Base-by-base conservation (phyloP, 2,329 filamentous ascomycete genomes). In the Orbilia oligospora region DNA sequence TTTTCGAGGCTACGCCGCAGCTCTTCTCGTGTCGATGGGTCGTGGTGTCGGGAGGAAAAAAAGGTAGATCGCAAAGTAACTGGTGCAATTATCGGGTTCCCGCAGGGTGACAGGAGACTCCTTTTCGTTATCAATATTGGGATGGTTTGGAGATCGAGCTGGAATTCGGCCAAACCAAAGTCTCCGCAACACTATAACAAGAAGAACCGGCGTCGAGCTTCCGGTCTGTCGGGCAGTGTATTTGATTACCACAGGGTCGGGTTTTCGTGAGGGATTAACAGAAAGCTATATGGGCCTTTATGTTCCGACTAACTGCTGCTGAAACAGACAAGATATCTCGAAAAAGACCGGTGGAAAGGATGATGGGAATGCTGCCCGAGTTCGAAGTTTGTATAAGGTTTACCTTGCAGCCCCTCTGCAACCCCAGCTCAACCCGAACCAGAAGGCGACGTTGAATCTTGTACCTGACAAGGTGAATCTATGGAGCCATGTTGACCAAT, bases 401-500 rank as follows among this genome's bases (percentile, higher is more conserved):
- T 67, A 38, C 75, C 41, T 56, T 63, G 49, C 64, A 48, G 51
- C 53, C 49, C 49, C 41, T 53, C 30, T 58, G 56, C 33, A 70
- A 65, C 49, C 73, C 73, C 68, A 67, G 73, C 67, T 61, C 61
- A 44, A 58, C 68, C 66, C 58, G 51, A 78, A 78, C 61, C 46
- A 78, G 73, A 66, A 71, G 68, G 75, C 68, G 64, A 71, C 41
- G 68, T 66, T 36, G 64, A n/a, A 22, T 64, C 41, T 55, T 67
- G 53, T 76, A 65, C 75, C 41, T 20, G 55, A 64, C 33, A 41
- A 78, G 63, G 68, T 56, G 75, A 72, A 48, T 78, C 36, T 72
- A 78, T 61, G 68, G 68, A 69, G 75, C 44, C 75, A 78, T 78
- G 55, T 69, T 53, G 68, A 72, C 67, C 53, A 44, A 67, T 66